Evolutionary conservation across 768 basidiomycete genomes (phyloP), one percentile per base, ranked within the genome.

Genomic region (Serendipita sp.): DNA sequence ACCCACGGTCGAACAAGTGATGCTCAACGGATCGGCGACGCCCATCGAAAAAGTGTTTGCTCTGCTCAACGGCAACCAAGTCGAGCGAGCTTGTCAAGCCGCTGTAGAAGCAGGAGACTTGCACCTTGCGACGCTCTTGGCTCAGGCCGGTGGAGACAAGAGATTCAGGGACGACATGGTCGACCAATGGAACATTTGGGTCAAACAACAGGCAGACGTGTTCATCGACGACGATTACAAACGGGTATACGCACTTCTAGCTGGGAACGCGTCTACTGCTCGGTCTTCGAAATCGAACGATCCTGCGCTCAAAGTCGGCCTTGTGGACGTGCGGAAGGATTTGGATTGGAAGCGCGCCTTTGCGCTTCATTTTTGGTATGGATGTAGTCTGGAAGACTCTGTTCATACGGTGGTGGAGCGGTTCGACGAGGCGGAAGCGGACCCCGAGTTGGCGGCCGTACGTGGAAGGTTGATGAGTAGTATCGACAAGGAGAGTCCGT

Each of bases 281-380:
- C 77, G 80, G 48, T 83, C 72, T 0, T 46, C 70, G 68, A 62
- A 80, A 34, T 79, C 77, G 60, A 77, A 74, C 66, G 80, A 80
- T 2, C 76, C 76, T 31, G 82, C 80, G 16, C 68, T 79, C 27
- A 77, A 79, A 67, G 78, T 78, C 70, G 71, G 76, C 11, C 83
- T 86, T 64, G 70, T 90, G 31, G 76, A 82, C 64, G 76, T 96
- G 3, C 77, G 83, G 16, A 76, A 84, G 62, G 87, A 83, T 0
- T 73, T 97, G 63, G 94, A 96, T 71, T 99, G 96, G 96, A 94
- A 92, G 72, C 83, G 92, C 18, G 85, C 86, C 0, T 89, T 98
- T 71, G 96, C 91, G 2, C 75, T 97, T 48, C 85, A 86, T 66
- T 75, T 98, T 36, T 99, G 96, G 96, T 97, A 85, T 72, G 84